Conservation (phyloP, 139 green algal species). For the Chloropicon primus region DNA sequence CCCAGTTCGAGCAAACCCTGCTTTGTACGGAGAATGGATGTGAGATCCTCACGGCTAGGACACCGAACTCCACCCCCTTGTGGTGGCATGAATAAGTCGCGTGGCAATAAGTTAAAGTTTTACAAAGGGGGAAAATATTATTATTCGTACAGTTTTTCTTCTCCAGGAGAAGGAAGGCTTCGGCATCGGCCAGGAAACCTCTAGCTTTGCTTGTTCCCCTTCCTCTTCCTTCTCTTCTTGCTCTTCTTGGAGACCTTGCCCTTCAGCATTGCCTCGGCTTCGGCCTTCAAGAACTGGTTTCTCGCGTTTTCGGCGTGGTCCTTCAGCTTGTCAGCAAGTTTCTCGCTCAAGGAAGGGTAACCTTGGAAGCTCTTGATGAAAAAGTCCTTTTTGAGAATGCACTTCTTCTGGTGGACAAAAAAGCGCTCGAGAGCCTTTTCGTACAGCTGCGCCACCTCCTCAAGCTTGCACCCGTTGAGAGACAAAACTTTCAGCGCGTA, state of each 20-base stretch:
- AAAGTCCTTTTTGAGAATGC: not conserved
- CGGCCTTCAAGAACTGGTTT: not conserved
- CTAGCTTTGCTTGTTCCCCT: not conserved
- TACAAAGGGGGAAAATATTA: not conserved
- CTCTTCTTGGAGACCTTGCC: not conserved
- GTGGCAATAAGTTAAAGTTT: constrained; percentile 8
- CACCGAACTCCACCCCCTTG: not conserved
- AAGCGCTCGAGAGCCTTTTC: not conserved
- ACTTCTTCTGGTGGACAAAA: not conserved
- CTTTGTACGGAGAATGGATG: constrained; percentile 22
- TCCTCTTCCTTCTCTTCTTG: not conserved
- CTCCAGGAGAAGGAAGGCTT: not conserved
- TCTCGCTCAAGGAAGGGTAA: not conserved
- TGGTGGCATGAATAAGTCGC: constrained; percentile 9
- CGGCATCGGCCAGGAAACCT: not conserved
- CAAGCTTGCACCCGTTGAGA: not conserved
- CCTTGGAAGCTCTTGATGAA: not conserved
- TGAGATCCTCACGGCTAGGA: not conserved
- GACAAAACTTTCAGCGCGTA: not conserved
- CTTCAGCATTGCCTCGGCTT: not conserved
- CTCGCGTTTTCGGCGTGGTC: not conserved
- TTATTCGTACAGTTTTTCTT: not conserved
- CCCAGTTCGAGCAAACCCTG: constrained; percentile 89
- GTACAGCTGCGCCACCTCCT: not conserved
- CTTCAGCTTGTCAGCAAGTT: not conserved